A percentile compares a stretch with the other conserved stretches of the same genome.
phyloP scores from a whole-genome alignment of 2,329 filamentous ascomycete genomes.

The Pestalotiopsis sp. region DNA sequence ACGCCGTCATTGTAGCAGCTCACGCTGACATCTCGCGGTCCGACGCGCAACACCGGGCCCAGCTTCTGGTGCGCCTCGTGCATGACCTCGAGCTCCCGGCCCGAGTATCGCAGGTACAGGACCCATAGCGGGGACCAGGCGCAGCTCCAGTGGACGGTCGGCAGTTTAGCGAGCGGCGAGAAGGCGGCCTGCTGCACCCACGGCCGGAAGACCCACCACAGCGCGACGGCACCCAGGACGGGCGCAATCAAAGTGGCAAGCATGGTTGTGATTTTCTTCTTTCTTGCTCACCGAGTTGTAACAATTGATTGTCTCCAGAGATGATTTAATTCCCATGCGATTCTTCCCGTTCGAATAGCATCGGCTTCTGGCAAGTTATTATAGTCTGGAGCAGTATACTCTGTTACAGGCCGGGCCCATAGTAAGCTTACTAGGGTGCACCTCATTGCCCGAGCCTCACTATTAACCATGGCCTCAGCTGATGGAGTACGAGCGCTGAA shows the following conservation, averaged over 20 bases:
- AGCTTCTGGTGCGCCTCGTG: slow-evolving; percentile 12
- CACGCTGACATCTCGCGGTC: slow-evolving; percentile 13
- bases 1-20: slow-evolving; percentile 15
- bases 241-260: neutral
- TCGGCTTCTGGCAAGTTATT: neutral
- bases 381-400: neutral
- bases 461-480: neutral
- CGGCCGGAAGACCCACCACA: neutral
- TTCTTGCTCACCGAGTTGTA: neutral
- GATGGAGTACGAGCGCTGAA: neutral
- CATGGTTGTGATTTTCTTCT: neutral
- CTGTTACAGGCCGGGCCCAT: neutral
- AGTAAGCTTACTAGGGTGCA: neutral
- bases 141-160: slow-evolving; percentile 14
- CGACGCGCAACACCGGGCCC: slow-evolving; percentile 11
- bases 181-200: neutral
- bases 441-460: neutral
- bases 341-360: neutral
- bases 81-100: slow-evolving; percentile 1
- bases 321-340: neutral
- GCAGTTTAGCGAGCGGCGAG: slow-evolving; percentile 1
- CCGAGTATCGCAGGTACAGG: slow-evolving; percentile 6
- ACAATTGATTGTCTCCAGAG: neutral
- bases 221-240: neutral
- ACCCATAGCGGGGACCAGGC: slow-evolving; percentile 11